These are phyloP conservation scores for Mortierella polycephala DNA, from an alignment of 371 early-diverging fungal genomes.

Conservation along the genomic window DNA sequence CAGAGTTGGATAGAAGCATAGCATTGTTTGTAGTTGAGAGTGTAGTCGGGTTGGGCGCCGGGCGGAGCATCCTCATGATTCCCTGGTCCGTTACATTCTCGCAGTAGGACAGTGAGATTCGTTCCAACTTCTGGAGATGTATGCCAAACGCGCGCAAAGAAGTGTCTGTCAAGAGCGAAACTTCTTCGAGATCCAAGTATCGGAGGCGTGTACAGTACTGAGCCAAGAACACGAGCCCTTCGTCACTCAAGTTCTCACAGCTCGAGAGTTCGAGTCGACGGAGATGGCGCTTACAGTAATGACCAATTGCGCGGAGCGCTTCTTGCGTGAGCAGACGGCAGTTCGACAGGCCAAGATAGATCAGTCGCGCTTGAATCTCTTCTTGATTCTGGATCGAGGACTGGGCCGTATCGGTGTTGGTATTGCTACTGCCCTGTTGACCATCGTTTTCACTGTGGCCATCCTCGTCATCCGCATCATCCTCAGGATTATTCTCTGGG, in stretches of 20 bases:
- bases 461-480: conserved; percentile 16
- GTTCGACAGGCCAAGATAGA: conserved; percentile 61
- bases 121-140: conserved; percentile 37
- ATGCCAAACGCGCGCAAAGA: conserved; percentile 57
- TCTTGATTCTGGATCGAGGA: conserved; percentile 1
- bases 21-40: conserved; percentile 30
- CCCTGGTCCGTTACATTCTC: conserved; percentile 53
- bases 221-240: conserved; percentile 58
- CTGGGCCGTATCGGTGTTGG: not conserved
- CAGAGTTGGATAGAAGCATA: conserved; percentile 16
- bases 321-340: conserved; percentile 61
- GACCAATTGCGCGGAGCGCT: conserved; percentile 55
- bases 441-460: not conserved
- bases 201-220: conserved; percentile 56
- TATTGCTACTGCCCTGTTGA: not conserved
- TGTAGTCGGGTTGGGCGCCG: conserved; percentile 34
- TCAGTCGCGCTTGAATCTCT: conserved; percentile 40
- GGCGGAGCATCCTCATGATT: conserved; percentile 33
- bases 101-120: conserved; percentile 43
- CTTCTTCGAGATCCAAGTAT: conserved; percentile 66
- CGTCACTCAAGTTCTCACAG: conserved; percentile 61
- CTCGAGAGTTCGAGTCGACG: conserved; percentile 65
- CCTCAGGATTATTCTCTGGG: conserved; percentile 8
- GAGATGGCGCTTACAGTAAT: conserved; percentile 46
- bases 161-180: conserved; percentile 58